These are phyloP conservation scores for Solanum peruvianum DNA, from an alignment of 257 asterid genomes.

Conservation along the genomic window DNA sequence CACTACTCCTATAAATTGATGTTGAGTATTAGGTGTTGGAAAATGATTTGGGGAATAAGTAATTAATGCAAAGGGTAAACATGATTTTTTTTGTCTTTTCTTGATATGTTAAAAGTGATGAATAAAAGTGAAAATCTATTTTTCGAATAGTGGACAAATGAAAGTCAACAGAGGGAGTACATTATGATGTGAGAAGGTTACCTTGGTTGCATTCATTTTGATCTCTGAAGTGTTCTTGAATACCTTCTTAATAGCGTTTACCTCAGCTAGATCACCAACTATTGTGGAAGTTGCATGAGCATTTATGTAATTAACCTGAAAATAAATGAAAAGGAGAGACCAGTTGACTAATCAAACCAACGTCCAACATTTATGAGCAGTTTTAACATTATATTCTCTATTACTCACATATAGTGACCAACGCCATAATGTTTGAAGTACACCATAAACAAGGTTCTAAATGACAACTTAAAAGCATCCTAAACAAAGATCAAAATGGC, in stretches of 20 bases:
- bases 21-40: background rate
- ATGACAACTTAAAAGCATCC: background rate
- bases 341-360: background rate
- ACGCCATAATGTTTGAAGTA: background rate
- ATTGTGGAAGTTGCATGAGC: slow-evolving; percentile 94
- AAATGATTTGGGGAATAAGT: background rate
- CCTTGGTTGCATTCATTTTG: slow-evolving; percentile 91
- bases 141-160: background rate
- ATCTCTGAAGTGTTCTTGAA: slow-evolving; percentile 68
- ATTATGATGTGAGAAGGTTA: background rate
- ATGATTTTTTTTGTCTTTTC: background rate
- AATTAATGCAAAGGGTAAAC: background rate
- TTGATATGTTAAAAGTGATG: background rate
- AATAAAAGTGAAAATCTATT: background rate
- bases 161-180: background rate
- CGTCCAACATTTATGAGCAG: background rate
- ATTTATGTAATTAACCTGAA: slow-evolving; percentile 88
- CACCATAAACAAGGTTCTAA: background rate
- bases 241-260: slow-evolving; percentile 86
- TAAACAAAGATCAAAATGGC: background rate
- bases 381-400: background rate
- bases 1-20: background rate
- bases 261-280: slow-evolving; percentile 91
- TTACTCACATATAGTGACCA: background rate
- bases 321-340: background rate